Base-by-base conservation (phyloP, 495 filamentous ascomycete genomes). In the Hypoxylon fuscum region DNA sequence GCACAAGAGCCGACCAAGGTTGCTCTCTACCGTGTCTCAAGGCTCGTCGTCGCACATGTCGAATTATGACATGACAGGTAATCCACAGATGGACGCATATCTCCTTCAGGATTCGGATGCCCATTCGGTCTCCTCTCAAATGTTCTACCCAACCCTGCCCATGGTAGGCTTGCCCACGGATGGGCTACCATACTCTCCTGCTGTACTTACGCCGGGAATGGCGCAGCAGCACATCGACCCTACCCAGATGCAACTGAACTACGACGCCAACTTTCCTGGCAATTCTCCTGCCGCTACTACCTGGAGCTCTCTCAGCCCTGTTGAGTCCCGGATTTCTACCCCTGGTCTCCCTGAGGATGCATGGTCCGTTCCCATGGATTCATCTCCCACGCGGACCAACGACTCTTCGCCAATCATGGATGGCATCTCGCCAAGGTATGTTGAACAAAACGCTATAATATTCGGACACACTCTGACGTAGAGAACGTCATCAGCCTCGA, bases 341-440 rank as follows among this genome's bases (percentile, higher is more conserved):
- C 79, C 78, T 40, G 77, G 71, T 23, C 59, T 74, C 9, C 73
- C 75, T 25, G 78, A 80, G 51, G 79, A 80, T 61, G 61, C 75
- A 23, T 82, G 78, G 77, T 78, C 77, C 17, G 66, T 75, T 17
- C 75, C 70, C 8, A 76, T 76, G 47, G 73, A 69, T 14, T 67
- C 74, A 20, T 79, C 77, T 15, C 77, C 77, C 20, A 64, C 72
- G 25, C 76, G 75, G 45, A 82, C 77, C 68, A 76, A 74, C 51
- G 66, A 75, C 60, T 80, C 79, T 43, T 80, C 79, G 54, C 78
- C 79, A 59, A 66, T 66, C 41, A 68, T 81, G 55, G 68, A 73
- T 51, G 74, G 77, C 64, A 79, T 75, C 44, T 81, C 79, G 38
- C 78, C 79, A 42, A 81, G 78, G 79, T 82, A 80, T 70, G 79